These are phyloP conservation scores for Diplotaxis tenuifolia DNA, from an alignment of 345 rosid genomes.

Conservation along the genomic window DNA sequence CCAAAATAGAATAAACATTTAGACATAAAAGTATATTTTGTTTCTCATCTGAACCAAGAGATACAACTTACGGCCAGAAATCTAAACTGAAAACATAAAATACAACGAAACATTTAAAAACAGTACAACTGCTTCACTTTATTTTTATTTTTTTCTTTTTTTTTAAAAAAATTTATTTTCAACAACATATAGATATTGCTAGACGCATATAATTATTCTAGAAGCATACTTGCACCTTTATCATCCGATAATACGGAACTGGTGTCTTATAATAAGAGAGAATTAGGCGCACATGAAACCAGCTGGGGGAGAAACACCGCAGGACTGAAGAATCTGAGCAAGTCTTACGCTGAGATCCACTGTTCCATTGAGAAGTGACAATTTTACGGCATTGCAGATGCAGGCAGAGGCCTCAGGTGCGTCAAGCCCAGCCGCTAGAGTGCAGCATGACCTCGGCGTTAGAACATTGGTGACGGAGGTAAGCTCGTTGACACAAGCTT, in stretches of 20 bases:
- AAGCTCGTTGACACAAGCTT: not conserved
- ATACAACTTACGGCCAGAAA: not conserved
- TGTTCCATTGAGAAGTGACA: not conserved
- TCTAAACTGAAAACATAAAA: not conserved
- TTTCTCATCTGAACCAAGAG: not conserved
- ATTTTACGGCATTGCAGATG: not conserved
- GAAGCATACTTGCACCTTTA: not conserved
- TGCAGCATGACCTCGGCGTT: not conserved
- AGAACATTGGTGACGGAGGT: not conserved
- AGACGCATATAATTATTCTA: not conserved
- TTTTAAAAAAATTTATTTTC: too few relatives aligned
- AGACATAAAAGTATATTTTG: too few relatives aligned
- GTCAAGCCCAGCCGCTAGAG: not conserved
- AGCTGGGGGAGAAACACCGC: not conserved
- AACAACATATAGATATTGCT: not conserved
- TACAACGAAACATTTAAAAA: not conserved
- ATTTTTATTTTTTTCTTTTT: too few relatives aligned
- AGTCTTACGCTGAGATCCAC: not conserved
- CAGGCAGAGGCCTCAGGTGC: not conserved
- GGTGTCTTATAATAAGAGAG: not conserved
- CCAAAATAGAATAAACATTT: not conserved
- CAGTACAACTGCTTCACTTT: not conserved
- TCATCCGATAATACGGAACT: not conserved
- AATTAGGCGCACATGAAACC: not conserved
- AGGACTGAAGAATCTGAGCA: not conserved